Conservation (phyloP, 2,329 filamentous ascomycete genomes). For the Fusarium sp. region DNA sequence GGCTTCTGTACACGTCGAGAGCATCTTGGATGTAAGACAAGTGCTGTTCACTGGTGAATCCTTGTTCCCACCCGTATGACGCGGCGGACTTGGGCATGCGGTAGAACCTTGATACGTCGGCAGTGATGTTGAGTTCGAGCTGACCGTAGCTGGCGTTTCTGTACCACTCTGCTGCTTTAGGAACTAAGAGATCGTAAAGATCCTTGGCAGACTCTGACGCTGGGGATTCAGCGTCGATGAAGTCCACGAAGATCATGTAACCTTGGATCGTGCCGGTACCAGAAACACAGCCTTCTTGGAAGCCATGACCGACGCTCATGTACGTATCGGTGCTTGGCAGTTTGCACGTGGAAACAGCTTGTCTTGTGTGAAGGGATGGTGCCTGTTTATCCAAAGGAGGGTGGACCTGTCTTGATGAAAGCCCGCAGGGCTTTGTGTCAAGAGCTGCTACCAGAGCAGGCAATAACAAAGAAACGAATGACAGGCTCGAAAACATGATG, state of each 20-base stretch:
- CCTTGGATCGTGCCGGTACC: slow-evolving; percentile 48
- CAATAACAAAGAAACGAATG: background rate
- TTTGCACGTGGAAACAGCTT: background rate
- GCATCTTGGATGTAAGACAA: slow-evolving; percentile 31
- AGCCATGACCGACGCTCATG: background rate
- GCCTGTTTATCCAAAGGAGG: background rate
- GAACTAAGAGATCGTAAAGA: slow-evolving; percentile 34
- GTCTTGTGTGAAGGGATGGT: background rate
- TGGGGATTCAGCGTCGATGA: slow-evolving; percentile 42
- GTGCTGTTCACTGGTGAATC: slow-evolving; percentile 10
- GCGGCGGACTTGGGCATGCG: slow-evolving; percentile 46
- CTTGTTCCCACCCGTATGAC: slow-evolving; percentile 40
- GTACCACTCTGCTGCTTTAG: slow-evolving; percentile 32
- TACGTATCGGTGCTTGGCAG: background rate
- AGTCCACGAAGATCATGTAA: slow-evolving; percentile 55
- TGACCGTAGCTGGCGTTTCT: slow-evolving; percentile 43
- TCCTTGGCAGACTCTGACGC: slow-evolving; percentile 40
- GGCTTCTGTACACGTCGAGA: slow-evolving; percentile 19
- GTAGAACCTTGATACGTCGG: slow-evolving; percentile 41
- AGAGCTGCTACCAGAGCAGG: background rate
- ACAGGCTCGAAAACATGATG: background rate
- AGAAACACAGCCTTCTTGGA: slow-evolving; percentile 46
- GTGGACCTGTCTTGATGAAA: background rate
- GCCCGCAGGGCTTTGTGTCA: background rate
- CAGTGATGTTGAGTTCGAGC: slow-evolving; percentile 41